These are phyloP conservation scores for Schizochytrium sp. DNA, from an alignment of 108 stramenopile genomes.

Conservation along the genomic window DNA sequence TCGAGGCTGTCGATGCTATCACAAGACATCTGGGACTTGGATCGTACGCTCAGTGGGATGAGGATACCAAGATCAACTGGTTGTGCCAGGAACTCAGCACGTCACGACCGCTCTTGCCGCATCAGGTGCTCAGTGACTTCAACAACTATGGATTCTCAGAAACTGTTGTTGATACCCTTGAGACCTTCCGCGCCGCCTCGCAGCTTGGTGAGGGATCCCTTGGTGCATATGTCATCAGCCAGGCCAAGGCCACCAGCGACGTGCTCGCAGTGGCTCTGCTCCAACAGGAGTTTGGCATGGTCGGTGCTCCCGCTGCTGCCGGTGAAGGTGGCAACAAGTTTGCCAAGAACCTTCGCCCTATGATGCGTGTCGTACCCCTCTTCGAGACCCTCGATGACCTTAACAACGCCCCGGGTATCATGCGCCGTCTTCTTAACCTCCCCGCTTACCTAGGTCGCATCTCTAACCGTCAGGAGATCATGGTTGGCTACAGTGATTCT, in stretches of 20 bases:
- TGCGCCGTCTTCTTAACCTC: conserved; percentile 82
- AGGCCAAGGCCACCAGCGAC: conserved; percentile 90
- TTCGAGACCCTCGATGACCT: conserved; percentile 96
- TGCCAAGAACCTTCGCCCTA: conserved; percentile 63
- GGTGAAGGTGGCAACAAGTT: conserved; percentile 51
- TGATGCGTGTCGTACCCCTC: conserved; percentile 94
- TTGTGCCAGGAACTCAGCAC: conserved; percentile 84
- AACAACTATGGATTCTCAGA: conserved; percentile 74
- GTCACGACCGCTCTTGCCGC: conserved; percentile 89
- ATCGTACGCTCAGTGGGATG: conserved; percentile 88
- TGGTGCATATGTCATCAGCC: conserved; percentile 95
- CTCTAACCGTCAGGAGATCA: conserved; percentile 91
- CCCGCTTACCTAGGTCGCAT: conserved; percentile 85
- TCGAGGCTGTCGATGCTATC: conserved; percentile 90
- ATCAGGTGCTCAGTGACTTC: conserved; percentile 76
- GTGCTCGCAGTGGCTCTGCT: conserved; percentile 96
- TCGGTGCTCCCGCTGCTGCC: conserved; percentile 72
- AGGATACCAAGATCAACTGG: conserved; percentile 86
- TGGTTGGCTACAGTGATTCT: conserved; percentile 97
- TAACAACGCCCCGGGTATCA: conserved; percentile 78
- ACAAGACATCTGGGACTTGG: conserved; percentile 91
- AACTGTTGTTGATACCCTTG: conserved; percentile 72
- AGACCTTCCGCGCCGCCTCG: conserved; percentile 84
- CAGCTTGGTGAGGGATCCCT: conserved; percentile 83
- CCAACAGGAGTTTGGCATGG: conserved; percentile 91